Evolutionary conservation across 1,284 basidiomycete genomes (phyloP).

Genomic region (Sporisorium scitamineum): DNA sequence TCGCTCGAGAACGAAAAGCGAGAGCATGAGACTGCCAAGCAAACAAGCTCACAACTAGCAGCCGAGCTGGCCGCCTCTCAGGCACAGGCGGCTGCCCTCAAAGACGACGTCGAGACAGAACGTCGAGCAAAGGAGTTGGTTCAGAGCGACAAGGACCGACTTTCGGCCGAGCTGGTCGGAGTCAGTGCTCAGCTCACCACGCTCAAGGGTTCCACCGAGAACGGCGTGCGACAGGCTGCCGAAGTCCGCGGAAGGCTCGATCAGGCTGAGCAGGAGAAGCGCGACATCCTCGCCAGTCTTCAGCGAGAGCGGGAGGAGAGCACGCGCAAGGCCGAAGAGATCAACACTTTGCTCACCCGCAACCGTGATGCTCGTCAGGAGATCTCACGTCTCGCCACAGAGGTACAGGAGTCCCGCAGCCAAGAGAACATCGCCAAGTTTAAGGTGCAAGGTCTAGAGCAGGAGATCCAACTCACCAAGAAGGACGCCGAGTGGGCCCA

Average conservation of each 20-base stretch:
- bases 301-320: conserved; percentile 63
- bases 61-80: conserved; percentile 39
- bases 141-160: conserved; percentile 38
- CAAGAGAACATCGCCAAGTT: conserved; percentile 72
- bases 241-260: conserved; percentile 51
- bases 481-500: conserved; percentile 77
- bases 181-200: conserved; percentile 47
- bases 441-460: conserved; percentile 80
- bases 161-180: conserved; percentile 51
- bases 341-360: conserved; percentile 45
- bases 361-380: conserved; percentile 59
- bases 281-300: conserved; percentile 61
- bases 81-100: conserved; percentile 35
- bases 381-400: conserved; percentile 52
- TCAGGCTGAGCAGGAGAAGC: conserved; percentile 64
- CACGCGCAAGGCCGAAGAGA: conserved; percentile 59
- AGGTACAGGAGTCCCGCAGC: conserved; percentile 57
- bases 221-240: conserved; percentile 45
- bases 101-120: conserved; percentile 38
- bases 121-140: conserved; percentile 48
- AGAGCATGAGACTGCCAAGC: conserved; percentile 40
- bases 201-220: conserved; percentile 45
- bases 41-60: conserved; percentile 22
- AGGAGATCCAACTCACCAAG: conserved; percentile 80
- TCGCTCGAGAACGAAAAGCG: conserved; percentile 44